Conservation (phyloP, 768 basidiomycete genomes). For the Kockovaella imperatae region DNA sequence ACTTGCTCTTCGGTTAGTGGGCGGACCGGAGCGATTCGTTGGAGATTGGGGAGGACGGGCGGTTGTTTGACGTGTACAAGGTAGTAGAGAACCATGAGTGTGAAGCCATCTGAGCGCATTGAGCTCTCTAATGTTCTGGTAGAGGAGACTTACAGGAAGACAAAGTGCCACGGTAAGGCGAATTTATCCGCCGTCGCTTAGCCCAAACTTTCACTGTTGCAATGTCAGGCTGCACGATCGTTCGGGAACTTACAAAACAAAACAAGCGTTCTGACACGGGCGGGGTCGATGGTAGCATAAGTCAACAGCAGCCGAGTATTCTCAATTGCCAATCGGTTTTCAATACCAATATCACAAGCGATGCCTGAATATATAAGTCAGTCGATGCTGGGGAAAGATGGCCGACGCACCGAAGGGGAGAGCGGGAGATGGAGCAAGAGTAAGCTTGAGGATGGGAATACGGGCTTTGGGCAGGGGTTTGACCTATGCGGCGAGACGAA, state of each 20-base stretch:
- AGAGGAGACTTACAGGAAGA: conserved; percentile 56
- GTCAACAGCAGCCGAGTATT: conserved; percentile 93
- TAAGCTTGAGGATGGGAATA: conserved; percentile 97
- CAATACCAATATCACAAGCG: conserved; percentile 97
- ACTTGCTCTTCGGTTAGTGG: conserved; percentile 58
- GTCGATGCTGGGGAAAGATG: background rate
- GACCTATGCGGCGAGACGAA: conserved; percentile 51
- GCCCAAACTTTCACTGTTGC: conserved; percentile 93
- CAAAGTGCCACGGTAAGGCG: conserved; percentile 91
- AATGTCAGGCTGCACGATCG: background rate
- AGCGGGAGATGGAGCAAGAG: conserved; percentile 57
- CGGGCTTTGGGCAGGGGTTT: conserved; percentile 93
- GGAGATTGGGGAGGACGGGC: conserved; percentile 89
- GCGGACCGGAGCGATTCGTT: conserved; percentile 84
- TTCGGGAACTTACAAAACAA: conserved; percentile 71
- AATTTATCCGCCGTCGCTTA: conserved; percentile 97
- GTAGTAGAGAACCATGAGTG: conserved; percentile 95
- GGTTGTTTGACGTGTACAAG: conserved; percentile 96
- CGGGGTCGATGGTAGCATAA: conserved; percentile 94
- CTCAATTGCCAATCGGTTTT: conserved; percentile 92
- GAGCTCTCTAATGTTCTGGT: background rate
- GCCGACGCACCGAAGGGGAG: conserved; percentile 36
- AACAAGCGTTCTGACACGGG: conserved; percentile 85
- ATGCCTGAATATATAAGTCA: conserved; percentile 71
- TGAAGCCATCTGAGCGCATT: conserved; percentile 64